Evolutionary conservation across 2,329 filamentous ascomycete genomes (phyloP).

Genomic region (Apiospora koreana): DNA sequence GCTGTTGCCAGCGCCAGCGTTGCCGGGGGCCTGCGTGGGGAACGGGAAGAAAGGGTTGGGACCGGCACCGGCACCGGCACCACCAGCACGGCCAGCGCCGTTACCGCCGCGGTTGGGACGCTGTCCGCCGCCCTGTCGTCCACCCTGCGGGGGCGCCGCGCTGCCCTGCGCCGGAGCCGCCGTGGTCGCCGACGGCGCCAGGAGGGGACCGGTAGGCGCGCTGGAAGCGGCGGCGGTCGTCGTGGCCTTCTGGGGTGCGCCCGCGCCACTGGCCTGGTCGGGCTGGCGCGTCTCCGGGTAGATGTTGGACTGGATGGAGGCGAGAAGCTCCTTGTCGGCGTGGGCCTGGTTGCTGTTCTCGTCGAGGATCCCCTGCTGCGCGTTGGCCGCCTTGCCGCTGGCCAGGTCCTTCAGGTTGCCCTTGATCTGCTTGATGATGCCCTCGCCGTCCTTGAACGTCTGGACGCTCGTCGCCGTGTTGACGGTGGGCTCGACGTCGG

Average conservation of each 20-base stretch:
- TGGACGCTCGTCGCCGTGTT: constrained; percentile 47
- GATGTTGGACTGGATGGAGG: constrained; percentile 32
- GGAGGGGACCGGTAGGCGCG: not conserved
- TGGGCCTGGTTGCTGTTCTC: constrained; percentile 49
- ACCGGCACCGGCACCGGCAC: not conserved
- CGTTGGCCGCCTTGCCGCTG: constrained; percentile 43
- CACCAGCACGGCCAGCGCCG: not conserved
- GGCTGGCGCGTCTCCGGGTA: constrained; percentile 41
- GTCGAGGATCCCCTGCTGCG: constrained; percentile 52
- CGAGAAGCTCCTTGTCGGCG: constrained; percentile 45
- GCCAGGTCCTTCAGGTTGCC: constrained; percentile 25
- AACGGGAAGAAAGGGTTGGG: not conserved
- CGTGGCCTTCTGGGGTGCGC: constrained; percentile 19
- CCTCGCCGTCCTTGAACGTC: constrained; percentile 34
- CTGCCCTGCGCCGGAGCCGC: constrained; percentile 18
- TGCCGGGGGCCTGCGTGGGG: not conserved
- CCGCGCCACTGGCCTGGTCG: constrained; percentile 31
- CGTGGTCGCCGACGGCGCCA: constrained; percentile 14
- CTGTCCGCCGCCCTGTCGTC: not conserved
- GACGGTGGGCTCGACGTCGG: constrained; percentile 40
- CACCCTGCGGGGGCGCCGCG: not conserved
- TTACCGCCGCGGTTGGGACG: not conserved
- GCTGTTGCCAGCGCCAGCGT: not conserved
- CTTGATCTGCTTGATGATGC: constrained; percentile 20
- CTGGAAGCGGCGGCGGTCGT: constrained; percentile 17